These are phyloP conservation scores for Triangularia verruculosa DNA, from an alignment of 2,329 filamentous ascomycete genomes.

Conservation along the genomic window DNA sequence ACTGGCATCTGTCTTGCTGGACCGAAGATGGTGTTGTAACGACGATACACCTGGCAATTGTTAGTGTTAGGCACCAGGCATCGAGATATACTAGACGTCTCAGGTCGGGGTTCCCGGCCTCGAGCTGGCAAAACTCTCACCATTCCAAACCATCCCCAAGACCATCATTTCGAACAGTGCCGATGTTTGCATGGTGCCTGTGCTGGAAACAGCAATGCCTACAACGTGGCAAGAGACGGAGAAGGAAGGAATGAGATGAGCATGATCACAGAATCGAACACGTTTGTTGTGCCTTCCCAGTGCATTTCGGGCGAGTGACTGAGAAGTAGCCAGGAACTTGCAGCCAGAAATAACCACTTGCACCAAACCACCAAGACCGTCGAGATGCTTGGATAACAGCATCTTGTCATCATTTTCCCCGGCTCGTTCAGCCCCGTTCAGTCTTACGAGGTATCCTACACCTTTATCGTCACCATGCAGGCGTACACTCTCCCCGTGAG, in stretches of 20 bases:
- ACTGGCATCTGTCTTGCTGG: too few species aligned
- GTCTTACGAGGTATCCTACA: slow-evolving; percentile 10
- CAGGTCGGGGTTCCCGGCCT: neutral
- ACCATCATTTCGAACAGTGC: neutral
- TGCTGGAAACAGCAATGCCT: neutral
- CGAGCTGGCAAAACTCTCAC: neutral
- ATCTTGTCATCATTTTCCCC: neutral
- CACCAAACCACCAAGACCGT: neutral
- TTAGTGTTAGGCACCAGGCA: neutral
- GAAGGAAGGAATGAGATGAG: neutral
- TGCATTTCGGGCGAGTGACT: too few species aligned
- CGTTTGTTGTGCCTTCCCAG: neutral
- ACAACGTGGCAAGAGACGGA: neutral
- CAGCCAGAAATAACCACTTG: neutral
- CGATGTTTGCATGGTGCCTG: neutral
- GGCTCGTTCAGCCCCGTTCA: neutral
- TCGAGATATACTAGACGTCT: neutral
- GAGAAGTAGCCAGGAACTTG: neutral
- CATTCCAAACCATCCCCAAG: neutral
- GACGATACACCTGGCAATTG: neutral
- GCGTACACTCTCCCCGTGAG: slow-evolving; percentile 19
- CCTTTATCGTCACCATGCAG: slow-evolving; percentile 7
- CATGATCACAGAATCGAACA: neutral
- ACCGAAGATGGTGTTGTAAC: too few species aligned
- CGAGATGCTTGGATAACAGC: neutral